Evolutionary conservation across 2,329 filamentous ascomycete genomes (phyloP).

Genomic region (Sarocladium oryzae): DNA sequence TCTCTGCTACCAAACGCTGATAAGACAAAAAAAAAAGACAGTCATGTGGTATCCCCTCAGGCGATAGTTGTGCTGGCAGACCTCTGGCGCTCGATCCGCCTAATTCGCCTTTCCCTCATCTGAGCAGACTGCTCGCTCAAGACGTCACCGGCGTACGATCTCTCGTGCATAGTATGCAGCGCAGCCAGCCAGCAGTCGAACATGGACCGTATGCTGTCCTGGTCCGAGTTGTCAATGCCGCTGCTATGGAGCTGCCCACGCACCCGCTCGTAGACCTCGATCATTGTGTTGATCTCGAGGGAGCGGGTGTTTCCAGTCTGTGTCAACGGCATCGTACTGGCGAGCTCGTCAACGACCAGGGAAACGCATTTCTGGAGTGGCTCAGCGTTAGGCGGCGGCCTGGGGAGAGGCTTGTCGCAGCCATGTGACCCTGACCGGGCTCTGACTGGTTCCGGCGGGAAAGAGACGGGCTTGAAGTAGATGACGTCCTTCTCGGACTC

Average conservation of each 20-base stretch:
- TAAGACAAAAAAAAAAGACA: too few relatives aligned
- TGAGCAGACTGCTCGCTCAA: conserved; percentile 1
- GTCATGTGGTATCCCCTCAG: not conserved
- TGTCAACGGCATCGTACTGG: conserved; percentile 29
- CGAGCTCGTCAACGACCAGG: conserved; percentile 43
- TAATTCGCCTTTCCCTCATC: not conserved
- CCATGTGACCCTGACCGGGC: not conserved
- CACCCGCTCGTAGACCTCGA: conserved; percentile 50
- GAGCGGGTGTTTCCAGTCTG: conserved; percentile 16
- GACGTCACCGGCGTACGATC: not conserved
- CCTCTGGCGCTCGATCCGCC: not conserved
- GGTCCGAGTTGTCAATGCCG: conserved; percentile 26
- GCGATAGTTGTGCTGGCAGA: not conserved
- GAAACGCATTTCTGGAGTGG: conserved; percentile 44
- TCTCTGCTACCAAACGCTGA: conserved; percentile 1
- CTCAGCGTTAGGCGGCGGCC: conserved; percentile 8
- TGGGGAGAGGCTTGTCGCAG: conserved; percentile 1
- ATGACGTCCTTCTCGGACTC: conserved; percentile 31
- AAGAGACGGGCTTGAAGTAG: conserved; percentile 40
- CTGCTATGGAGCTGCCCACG: conserved; percentile 36
- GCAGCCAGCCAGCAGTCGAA: conserved; percentile 47
- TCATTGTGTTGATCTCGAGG: conserved; percentile 51
- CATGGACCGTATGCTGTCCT: conserved; percentile 27
- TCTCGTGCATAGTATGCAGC: conserved; percentile 38
- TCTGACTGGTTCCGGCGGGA: conserved; percentile 24